Base-by-base conservation (phyloP, 2,329 filamentous ascomycete species). In the Aureobasidium uvarum region DNA sequence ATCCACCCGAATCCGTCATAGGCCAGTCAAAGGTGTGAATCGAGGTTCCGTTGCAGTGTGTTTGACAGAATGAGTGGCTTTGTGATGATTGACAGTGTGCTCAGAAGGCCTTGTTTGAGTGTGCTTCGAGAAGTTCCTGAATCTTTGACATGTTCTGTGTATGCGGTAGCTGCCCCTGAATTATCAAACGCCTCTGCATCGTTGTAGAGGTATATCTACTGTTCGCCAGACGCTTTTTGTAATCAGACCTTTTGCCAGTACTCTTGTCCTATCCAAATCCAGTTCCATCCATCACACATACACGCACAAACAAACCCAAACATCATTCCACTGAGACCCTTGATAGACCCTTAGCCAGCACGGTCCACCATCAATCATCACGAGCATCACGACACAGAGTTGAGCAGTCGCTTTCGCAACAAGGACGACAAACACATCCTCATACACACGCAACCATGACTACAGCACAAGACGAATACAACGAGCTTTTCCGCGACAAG, bases 401-500 rank as follows among this genome's bases (percentile, higher is more conserved):
- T 6, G 56, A 48, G 13, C 41, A 14, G 56, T 38, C 54, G 31
- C 54, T 14, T 33, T 36, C 20, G 16, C 31, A 62, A 43, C 23
- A 56, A 43, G 7, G 8, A 45, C 20, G 5, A 39, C 7, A 28
- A 20, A 28, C 16, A 41, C 56, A 48, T 10, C 33, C 28, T n/a
- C 43, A 39, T 10, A n/a, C 13, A 41, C 14, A n/a, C 28, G 20
- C 62, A 50, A 65, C 28, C 64, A 70, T 70, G 68, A 36, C 69
- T 39, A 66, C 68, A 55, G 74, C 81, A 65, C 80, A 82, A 71
- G 77, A 81, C 69, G 81, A 84, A 76, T 82, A 81, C 76, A 77
- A 83, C 74, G 77, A 79, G 69, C 77, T 84, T 67, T 77, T 82
- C 74, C 72, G 77, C 66, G 76, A 81, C 71, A 81, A 81, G 73